These are phyloP conservation scores for Aspergillus sp. DNA, from an alignment of 2,329 filamentous ascomycete genomes.

Conservation along the genomic window DNA sequence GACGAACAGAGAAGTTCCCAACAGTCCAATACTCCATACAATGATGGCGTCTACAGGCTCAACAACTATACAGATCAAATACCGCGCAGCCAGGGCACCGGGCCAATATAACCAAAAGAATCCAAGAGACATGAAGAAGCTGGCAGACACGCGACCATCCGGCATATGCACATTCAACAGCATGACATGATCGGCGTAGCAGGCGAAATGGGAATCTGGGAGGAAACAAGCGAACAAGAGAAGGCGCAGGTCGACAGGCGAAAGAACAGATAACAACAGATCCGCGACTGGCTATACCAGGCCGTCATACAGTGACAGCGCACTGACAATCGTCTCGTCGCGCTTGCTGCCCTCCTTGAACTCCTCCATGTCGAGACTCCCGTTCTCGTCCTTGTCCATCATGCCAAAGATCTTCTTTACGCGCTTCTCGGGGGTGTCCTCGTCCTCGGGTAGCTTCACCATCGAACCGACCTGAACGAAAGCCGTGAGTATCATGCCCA, in stretches of 20 bases:
- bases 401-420: constrained; percentile 97
- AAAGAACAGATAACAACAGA: constrained; percentile 1
- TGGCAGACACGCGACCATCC: constrained; percentile 3
- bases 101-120: too few species aligned
- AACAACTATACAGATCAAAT: too few species aligned
- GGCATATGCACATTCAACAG: constrained; percentile 4
- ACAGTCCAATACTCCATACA: too few species aligned
- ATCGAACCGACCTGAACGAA: constrained; percentile 91
- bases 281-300: constrained; percentile 55
- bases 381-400: constrained; percentile 99
- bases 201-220: not conserved
- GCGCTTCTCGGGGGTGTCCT: constrained; percentile 97
- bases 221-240: not conserved
- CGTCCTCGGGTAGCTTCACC: constrained; percentile 97
- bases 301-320: constrained; percentile 90
- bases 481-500: constrained; percentile 5
- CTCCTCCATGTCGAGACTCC: constrained; percentile 89
- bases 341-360: constrained; percentile 99
- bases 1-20: not conserved
- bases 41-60: too few species aligned
- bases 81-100: too few species aligned
- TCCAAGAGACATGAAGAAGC: too few species aligned
- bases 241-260: not conserved
- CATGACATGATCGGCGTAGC: not conserved
- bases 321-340: constrained; percentile 97